Conservation (phyloP, 139 green algal genomes). For the Volvox africanus region DNA sequence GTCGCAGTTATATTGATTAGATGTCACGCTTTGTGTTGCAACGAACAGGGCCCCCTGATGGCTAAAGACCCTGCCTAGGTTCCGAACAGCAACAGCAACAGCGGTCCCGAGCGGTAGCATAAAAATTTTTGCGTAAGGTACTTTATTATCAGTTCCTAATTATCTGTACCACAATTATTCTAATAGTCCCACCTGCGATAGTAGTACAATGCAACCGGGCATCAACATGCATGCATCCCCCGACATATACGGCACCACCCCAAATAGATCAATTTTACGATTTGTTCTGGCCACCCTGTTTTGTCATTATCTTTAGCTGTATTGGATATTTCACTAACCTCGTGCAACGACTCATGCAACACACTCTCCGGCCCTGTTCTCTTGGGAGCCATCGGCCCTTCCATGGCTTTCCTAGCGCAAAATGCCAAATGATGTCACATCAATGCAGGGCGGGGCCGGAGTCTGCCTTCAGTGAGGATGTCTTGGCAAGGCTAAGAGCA, state of each 20-base stretch:
- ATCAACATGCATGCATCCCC: background rate
- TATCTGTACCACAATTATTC: too few relatives aligned
- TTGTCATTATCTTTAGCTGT: too few relatives aligned
- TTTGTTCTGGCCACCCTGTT: too few relatives aligned
- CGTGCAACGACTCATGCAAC: too few relatives aligned
- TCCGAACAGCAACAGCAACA: background rate
- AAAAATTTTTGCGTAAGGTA: background rate
- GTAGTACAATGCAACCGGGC: background rate
- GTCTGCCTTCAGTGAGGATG: constrained; percentile 58
- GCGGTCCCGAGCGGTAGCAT: background rate
- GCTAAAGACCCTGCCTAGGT: background rate
- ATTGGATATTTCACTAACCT: too few relatives aligned
- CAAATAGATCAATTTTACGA: background rate
- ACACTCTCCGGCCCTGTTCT: background rate
- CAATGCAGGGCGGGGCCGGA: background rate
- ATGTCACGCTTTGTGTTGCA: background rate
- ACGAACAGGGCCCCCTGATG: background rate
- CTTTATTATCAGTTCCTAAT: background rate
- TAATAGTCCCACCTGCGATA: background rate
- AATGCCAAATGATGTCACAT: background rate
- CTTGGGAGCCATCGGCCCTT: background rate
- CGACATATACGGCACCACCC: background rate
- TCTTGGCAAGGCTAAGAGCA: constrained; percentile 64
- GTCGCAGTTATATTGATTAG: background rate
- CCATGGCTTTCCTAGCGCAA: background rate